Evolutionary conservation across 148 eudicot genomes (phyloP).

Genomic region (Polygonum maritimum): DNA sequence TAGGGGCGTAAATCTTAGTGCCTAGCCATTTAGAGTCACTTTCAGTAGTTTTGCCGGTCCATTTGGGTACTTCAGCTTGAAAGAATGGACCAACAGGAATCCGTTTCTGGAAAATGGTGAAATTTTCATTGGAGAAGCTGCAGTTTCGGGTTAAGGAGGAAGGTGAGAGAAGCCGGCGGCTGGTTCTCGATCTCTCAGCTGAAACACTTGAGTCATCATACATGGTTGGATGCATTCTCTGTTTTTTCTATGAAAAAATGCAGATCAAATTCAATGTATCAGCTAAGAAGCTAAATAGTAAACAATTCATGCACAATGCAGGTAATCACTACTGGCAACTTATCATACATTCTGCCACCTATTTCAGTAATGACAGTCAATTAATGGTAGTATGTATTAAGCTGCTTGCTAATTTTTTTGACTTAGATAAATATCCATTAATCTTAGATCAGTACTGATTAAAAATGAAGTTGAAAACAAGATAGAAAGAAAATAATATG

Average conservation of each 20-base stretch:
- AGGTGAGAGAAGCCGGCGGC: slow-evolving; percentile 40
- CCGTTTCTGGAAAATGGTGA: slow-evolving; percentile 21
- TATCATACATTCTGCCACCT: neutral
- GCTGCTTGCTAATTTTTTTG: neutral
- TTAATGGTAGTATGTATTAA: neutral
- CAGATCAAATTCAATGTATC: neutral
- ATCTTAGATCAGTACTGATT: neutral
- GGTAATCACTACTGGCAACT: neutral
- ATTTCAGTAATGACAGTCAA: neutral
- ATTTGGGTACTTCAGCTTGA: slow-evolving; percentile 70
- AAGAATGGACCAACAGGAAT: slow-evolving; percentile 42
- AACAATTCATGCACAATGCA: neutral
- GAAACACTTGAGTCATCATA: slow-evolving; percentile 39
- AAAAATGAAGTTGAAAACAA: neutral
- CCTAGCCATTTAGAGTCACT: slow-evolving; percentile 66
- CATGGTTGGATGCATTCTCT: slow-evolving; percentile 74
- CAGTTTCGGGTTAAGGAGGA: slow-evolving; percentile 8
- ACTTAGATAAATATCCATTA: neutral
- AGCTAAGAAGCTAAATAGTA: neutral
- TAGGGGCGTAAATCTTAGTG: slow-evolving; percentile 52
- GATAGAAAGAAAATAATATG: neutral
- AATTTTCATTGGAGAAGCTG: neutral
- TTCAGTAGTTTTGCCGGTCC: slow-evolving; percentile 32
- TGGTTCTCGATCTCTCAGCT: slow-evolving; percentile 35
- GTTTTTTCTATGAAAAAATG: slow-evolving; percentile 37